Conservation (phyloP, 306 rosid species). For the Morella rubra region DNA sequence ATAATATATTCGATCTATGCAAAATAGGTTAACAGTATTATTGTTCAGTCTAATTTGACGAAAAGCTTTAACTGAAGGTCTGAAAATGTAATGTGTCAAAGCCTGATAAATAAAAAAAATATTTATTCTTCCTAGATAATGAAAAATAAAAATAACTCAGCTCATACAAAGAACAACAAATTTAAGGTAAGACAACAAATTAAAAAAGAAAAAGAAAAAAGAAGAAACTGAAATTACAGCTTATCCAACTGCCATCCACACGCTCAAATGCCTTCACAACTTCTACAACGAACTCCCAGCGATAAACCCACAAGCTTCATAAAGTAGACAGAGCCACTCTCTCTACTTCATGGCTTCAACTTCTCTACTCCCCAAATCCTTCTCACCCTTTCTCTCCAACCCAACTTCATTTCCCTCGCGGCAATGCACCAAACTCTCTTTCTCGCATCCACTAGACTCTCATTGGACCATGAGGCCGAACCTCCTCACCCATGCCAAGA, state of each 20-base stretch:
- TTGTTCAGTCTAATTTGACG: too few relatives aligned
- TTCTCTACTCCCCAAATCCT: constrained; percentile 50
- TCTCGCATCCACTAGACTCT: constrained; percentile 29
- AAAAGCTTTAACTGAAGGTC: too few relatives aligned
- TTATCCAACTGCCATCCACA: constrained; percentile 84
- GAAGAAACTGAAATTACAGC: not conserved
- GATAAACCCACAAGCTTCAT: constrained; percentile 8
- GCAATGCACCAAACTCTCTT: constrained; percentile 38
- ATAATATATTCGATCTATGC: too few relatives aligned
- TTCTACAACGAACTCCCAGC: not conserved
- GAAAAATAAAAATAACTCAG: too few relatives aligned
- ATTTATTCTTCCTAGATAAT: too few relatives aligned
- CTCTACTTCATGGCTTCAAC: constrained; percentile 53
- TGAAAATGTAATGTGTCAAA: too few relatives aligned
- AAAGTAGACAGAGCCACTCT: constrained; percentile 7
- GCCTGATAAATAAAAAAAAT: too few relatives aligned
- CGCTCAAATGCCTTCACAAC: constrained; percentile 27
- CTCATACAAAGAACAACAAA: too few relatives aligned
- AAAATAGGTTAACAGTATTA: too few relatives aligned
- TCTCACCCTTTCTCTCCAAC: constrained; percentile 57
- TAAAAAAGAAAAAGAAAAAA: not conserved
- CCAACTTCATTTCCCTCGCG: constrained; percentile 47
- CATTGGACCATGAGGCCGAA: constrained; percentile 30
- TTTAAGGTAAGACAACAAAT: not conserved
- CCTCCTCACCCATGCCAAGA: constrained; percentile 40